Evolutionary conservation across 805 yeast species (phyloP).

Genomic region (Millerozyma miso): DNA sequence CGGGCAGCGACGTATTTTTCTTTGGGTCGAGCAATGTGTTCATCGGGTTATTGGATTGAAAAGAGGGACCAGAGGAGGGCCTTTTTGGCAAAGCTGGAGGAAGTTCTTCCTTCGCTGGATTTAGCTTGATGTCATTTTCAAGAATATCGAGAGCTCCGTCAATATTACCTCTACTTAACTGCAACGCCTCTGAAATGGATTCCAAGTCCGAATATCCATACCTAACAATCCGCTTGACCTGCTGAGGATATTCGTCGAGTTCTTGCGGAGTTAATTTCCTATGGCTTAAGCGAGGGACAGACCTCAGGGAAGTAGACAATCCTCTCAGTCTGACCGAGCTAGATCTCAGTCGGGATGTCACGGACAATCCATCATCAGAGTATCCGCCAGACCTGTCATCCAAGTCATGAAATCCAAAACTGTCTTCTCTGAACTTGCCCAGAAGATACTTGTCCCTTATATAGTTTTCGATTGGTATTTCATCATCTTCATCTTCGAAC

Average conservation of each 20-base stretch:
- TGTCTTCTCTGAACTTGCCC: slow-evolving; percentile 53
- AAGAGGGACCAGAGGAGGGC: slow-evolving; percentile 22
- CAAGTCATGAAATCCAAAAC: slow-evolving; percentile 31
- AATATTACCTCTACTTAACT: slow-evolving; percentile 55
- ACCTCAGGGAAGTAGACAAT: slow-evolving; percentile 10
- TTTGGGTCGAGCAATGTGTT: slow-evolving; percentile 9
- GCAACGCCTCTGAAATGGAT: slow-evolving; percentile 59
- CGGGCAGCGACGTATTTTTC: slow-evolving; percentile 5
- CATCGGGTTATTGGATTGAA: slow-evolving; percentile 27
- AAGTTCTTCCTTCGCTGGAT: slow-evolving; percentile 33
- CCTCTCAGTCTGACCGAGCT: slow-evolving; percentile 23
- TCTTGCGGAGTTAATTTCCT: slow-evolving; percentile 54
- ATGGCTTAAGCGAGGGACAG: slow-evolving; percentile 42
- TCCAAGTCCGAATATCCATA: slow-evolving; percentile 59
- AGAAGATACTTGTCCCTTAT: slow-evolving; percentile 63
- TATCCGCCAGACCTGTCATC: slow-evolving; percentile 21
- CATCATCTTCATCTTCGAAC: slow-evolving; percentile 62
- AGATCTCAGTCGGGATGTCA: slow-evolving; percentile 7
- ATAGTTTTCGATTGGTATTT: slow-evolving; percentile 47
- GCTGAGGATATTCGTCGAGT: slow-evolving; percentile 45
- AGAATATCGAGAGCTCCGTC: slow-evolving; percentile 57
- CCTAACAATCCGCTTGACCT: slow-evolving; percentile 40
- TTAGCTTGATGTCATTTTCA: slow-evolving; percentile 33
- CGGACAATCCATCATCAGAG: slow-evolving; percentile 14
- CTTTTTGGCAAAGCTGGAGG: slow-evolving; percentile 49